Evolutionary conservation across 2,329 filamentous ascomycete genomes (phyloP), one percentile per base, ranked within the genome.

Genomic region (Xylaria sp.): DNA sequence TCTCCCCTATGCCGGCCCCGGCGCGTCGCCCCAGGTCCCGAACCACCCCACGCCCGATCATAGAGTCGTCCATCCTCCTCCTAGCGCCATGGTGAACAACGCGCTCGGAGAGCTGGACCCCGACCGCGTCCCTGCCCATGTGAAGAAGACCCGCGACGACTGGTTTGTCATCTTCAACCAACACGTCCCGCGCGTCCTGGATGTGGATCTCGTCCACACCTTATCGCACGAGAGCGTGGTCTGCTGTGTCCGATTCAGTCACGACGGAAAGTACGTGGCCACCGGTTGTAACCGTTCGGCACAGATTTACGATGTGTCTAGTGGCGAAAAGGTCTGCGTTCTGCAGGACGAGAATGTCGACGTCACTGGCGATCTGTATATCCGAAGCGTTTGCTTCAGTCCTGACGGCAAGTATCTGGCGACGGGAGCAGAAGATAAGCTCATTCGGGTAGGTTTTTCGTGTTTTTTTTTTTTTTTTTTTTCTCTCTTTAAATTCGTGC

Each of bases 111-210:
- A 98, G 72, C 87, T 97, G 68, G 93, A 97, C 74, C 89, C 92
- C 7, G 94, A 97, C 69, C 89, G 93, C 69, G 86, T 98, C 46
- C 93, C 94, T 34, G 88, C 91, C 1, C 90, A 94, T 74, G 89
- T 94, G 71, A 98, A 98, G 86, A 94, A 95, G 78, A 92, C 93
- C 65, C 92, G 93, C 34, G 84, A 88, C 52, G 96, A 98, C 79
- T 99, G 96, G 96, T 97, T 97, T 78, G 95, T 93, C 52, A 93
- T 98, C 72, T 99, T 97, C 86, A 97, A 99, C 81, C 94, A 95
- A 52, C 89, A 91, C 66, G 92, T 97, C 43, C 93, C 93, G 70
- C 93, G 96, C 67, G 89, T 94, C 60, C 85, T 99, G 60, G 96
- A 99, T 78, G 94, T 99, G 62, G 94, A 97, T 72, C 86, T 99